These are phyloP conservation scores for Forsythia suspensa DNA, from an alignment of 257 asterid genomes.

Conservation along the genomic window DNA sequence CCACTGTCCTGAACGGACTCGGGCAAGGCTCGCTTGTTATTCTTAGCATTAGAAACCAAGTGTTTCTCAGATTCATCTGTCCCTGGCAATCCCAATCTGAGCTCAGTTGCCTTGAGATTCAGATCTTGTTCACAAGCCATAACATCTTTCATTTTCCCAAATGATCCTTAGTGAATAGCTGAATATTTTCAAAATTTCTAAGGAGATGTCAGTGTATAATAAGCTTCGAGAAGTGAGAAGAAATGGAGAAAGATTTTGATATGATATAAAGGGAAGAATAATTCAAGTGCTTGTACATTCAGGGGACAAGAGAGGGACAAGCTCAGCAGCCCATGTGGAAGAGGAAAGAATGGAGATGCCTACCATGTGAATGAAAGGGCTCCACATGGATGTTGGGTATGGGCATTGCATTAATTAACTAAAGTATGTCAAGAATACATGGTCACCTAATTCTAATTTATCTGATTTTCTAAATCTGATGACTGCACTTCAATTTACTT, in stretches of 20 bases:
- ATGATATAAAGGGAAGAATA: background rate
- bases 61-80: constrained; percentile 43
- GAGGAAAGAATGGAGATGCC: background rate
- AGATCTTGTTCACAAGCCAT: constrained; percentile 35
- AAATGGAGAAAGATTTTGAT: background rate
- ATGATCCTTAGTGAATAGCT: background rate
- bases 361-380: constrained; percentile 39
- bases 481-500: too few relatives aligned
- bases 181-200: background rate
- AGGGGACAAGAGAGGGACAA: constrained; percentile 75
- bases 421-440: too few relatives aligned
- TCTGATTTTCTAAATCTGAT: too few relatives aligned
- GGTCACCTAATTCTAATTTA: too few relatives aligned
- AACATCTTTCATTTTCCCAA: constrained; percentile 34
- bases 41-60: constrained; percentile 29
- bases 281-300: constrained; percentile 11
- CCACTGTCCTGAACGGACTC: constrained; percentile 34
- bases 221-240: background rate
- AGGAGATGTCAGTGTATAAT: background rate
- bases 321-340: constrained; percentile 57
- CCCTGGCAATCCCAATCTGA: constrained; percentile 79
- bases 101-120: constrained; percentile 82
- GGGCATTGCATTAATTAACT: constrained; percentile 18
- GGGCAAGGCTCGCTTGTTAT: constrained; percentile 48
- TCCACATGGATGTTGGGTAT: constrained; percentile 42